Evolutionary conservation across 2,329 filamentous ascomycete genomes (phyloP).

Genomic region (Triangularia verruculosa): DNA sequence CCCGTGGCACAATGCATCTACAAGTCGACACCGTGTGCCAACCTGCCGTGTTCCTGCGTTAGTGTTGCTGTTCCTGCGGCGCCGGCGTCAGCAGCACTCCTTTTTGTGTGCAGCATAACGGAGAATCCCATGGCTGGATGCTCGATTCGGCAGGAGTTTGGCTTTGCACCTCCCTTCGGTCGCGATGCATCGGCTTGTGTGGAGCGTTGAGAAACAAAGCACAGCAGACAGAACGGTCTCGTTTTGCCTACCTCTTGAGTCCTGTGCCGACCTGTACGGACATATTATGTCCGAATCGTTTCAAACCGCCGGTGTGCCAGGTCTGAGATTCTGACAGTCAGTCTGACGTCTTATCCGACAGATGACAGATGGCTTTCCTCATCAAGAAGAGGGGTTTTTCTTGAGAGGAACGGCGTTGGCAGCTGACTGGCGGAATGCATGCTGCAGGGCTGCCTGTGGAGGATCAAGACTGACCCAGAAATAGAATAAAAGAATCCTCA

Average conservation of each 20-base stretch:
- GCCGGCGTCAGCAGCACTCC: slow-evolving; percentile 4
- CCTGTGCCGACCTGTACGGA: not conserved
- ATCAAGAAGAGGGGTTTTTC: not conserved
- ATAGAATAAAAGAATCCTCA: slow-evolving; percentile 3
- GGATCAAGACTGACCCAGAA: slow-evolving; percentile 6
- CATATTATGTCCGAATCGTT: not conserved
- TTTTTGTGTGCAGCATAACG: slow-evolving; percentile 11
- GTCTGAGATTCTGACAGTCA: not conserved
- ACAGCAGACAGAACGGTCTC: slow-evolving; percentile 8
- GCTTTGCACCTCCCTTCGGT: not conserved
- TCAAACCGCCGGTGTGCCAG: not conserved
- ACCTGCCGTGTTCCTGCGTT: slow-evolving; percentile 24
- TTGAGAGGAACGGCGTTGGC: not conserved
- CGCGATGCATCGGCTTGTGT: slow-evolving; percentile 13
- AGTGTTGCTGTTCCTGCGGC: not conserved
- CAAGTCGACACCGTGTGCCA: slow-evolving; percentile 18
- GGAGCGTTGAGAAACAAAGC: slow-evolving; percentile 11
- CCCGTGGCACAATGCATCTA: slow-evolving; percentile 22
- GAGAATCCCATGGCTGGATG: not conserved
- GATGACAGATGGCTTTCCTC: not conserved
- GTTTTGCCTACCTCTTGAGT: not conserved
- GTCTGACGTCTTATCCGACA: not conserved
- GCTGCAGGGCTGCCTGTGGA: slow-evolving; percentile 6
- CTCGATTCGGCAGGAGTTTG: not conserved
- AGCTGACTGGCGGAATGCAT: not conserved